Base-by-base conservation (phyloP, 352 stramenopile genomes). In the Peronospora belbahrii region DNA sequence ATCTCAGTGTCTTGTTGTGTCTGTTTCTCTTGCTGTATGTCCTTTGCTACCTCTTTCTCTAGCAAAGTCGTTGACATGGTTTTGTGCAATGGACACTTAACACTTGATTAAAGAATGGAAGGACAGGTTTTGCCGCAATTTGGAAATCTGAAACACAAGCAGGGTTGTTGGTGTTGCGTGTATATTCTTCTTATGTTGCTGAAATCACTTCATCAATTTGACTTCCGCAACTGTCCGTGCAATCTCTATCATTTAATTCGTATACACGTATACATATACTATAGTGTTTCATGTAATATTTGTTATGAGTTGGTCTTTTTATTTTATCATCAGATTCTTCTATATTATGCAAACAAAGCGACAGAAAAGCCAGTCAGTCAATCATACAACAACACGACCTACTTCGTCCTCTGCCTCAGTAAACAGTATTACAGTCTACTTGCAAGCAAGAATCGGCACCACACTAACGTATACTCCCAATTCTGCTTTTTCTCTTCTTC, bases 301-400 rank as follows among this genome's bases (percentile, higher is more conserved):
- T n/a, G n/a, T n/a, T n/a, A n/a, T n/a, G n/a, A n/a, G n/a, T n/a
- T n/a, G n/a, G n/a, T n/a, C n/a, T n/a, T n/a, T n/a, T n/a, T n/a
- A n/a, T n/a, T n/a, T n/a, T n/a, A n/a, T n/a, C n/a, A n/a, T n/a
- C n/a, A n/a, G n/a, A n/a, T 30, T 47, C 52, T 18, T 50, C 48
- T 37, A 50, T 60, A 44, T 62, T 62, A 56, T 58, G 34, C 52
- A 56, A 63, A 62, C 32, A 19, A 53, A 36, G 15, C 23, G 25
- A 25, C 51, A 48, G 39, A 56, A 18, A 51, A 51, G 38, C 13
- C 28, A 36, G 41, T 24, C 36, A n/a, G n/a, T n/a, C n/a, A n/a
- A n/a, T 23, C 40, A 45, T 17, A 50, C 48, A 37, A 46, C 41
- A 43, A 30, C 46, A 40, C 23, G 19, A 31, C 47, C 34, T 46